Base-by-base conservation (phyloP, 345 rosid species). In the Bruguiera gymnorhiza region DNA sequence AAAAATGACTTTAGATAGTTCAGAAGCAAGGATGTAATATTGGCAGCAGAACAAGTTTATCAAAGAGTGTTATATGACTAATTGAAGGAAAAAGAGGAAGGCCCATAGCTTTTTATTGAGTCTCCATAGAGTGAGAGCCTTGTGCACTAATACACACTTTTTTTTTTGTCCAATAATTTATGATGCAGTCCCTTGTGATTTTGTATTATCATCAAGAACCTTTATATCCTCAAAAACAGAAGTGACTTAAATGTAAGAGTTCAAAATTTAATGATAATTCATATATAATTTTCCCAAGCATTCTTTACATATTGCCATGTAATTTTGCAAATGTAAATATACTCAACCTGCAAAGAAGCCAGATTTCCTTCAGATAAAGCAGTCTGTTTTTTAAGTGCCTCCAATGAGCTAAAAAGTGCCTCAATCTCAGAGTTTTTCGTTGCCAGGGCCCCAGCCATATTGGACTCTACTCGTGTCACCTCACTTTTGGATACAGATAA, bases 401-500 rank as follows among this genome's bases (percentile, higher is more conserved):
- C 96, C 78, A 85, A 72, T 63, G 96, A 86, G 69, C 77, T 90
- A 78, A 84, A 77, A 75, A 90, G 96, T 56, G 86, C 78, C 81
- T 89, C 96, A 63, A 96, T 92, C 84, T 96, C 99, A 59, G 96
- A 80, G 81, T 92, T 96, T 70, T 96, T 96, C 60, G 97, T 93
- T 51, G 90, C 83, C 79, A 96, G 82, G 70, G 98, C 99, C 74
- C 90, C 99, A 29, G 72, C 72, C 97, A 92, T 83, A 78, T 83
- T 86, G 62, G 90, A 82, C 82, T 92, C 99, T 72, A 86, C 85
- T 84, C 85, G 89, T 48, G 94, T 81, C 77, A 84, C 81, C 79
- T 96, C 98, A 81, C 72, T 77, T 81, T 90, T 88, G 27, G 93
- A 88, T 68, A 75, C 67, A 74, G 96, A 90, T 68, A 92, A 67